phyloP scores from a whole-genome alignment of 345 rosid species.

The Moringa oleifera region DNA sequence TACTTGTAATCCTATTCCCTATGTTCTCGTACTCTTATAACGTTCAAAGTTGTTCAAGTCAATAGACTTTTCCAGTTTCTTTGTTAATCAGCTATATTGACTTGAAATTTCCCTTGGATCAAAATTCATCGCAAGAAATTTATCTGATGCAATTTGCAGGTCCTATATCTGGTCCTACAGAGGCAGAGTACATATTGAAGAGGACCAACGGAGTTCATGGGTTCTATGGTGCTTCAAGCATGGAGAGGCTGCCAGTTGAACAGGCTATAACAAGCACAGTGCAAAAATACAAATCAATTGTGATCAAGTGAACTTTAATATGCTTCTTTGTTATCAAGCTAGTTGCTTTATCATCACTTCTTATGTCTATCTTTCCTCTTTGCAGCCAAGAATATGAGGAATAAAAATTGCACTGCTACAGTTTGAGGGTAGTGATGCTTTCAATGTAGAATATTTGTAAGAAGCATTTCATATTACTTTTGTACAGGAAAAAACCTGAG shows the following conservation, averaged over 20 bases:
- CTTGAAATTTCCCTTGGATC: background rate
- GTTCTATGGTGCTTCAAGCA: conserved; percentile 95
- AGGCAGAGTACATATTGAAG: conserved; percentile 71
- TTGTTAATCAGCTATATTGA: background rate
- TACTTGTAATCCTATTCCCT: too few relatives aligned
- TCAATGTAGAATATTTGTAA: background rate
- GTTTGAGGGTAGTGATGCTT: background rate
- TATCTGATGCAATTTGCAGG: conserved; percentile 35
- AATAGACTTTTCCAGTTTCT: background rate
- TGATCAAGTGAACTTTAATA: conserved; percentile 40
- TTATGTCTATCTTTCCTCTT: background rate
- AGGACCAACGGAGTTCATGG: conserved; percentile 82
- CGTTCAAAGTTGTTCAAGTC: background rate
- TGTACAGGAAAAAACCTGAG: background rate
- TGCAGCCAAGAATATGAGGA: background rate
- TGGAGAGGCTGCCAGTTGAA: conserved; percentile 93
- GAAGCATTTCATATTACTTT: too few relatives aligned
- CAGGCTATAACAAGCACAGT: conserved; percentile 70
- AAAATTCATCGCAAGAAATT: background rate
- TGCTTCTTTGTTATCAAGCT: background rate
- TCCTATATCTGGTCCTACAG: conserved; percentile 75
- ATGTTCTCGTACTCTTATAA: background rate
- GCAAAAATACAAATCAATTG: conserved; percentile 64
- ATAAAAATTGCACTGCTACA: too few relatives aligned
- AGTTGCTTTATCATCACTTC: background rate